Evolutionary conservation across 148 eudicot species (phyloP), one percentile per base, ranked within the genome.

Genomic region (Rhododendron ferrugineum): DNA sequence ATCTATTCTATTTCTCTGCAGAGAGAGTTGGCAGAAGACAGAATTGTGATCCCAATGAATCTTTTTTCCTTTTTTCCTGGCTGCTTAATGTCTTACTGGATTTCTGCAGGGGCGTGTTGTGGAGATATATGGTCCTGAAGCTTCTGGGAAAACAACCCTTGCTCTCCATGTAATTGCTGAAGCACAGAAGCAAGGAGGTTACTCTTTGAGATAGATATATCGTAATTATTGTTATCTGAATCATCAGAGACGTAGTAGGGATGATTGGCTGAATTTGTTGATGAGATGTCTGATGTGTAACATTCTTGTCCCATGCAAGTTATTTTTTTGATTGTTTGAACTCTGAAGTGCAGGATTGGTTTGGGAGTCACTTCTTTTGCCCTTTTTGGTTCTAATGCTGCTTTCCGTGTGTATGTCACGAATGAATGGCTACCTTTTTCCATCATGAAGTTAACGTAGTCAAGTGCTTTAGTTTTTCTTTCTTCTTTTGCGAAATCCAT

Each of bases 121-220:
- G 66, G 99, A 97, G 93, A 86, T 97, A 82, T 97, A 89, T 90
- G 99, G 99, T 78, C 98, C 99, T 34, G 99, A 97, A 90, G 99
- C 99, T 85, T 97, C 99, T 86, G 99, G 99, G 84, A 97, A 97
- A 91, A 97, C 99, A 84, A 97, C 99, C 34, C 94, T 97, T 91
- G 93, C 95, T 40, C 92, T 97, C 56, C 99, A 97, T 88, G 96
- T 92, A 83, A 95, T 97, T 89, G 97, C 99, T 32, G 98, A 95
- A 89, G 93, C 99, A 52, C 99, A 97, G 87, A 97, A 95, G 87
- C 93, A 88, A 62, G 98, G 98, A 95, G 98, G 98, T 96, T 82
- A 40, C 84, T 78, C 42, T 78, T 47, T 20, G 64, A 78, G 30
- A 64, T 86, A 37, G 40, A 16, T 49, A 60, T 32, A 13, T 70